phyloP scores from a whole-genome alignment of 2,329 filamentous ascomycete species.

The Penicillium nordicum region DNA sequence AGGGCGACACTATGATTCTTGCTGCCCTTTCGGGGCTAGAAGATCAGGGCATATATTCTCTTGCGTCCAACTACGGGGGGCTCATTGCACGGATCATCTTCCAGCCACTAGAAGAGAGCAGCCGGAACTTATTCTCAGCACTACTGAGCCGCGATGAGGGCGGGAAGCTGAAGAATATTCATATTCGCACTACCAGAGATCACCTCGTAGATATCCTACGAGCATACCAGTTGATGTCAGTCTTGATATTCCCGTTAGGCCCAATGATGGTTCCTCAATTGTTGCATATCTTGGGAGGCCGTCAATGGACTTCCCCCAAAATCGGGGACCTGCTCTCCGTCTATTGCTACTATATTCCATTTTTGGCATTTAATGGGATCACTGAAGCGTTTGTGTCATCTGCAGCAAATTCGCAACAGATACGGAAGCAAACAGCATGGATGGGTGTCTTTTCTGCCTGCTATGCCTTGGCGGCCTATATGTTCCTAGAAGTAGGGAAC shows the following conservation, averaged over 20 bases:
- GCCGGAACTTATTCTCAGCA: constrained; percentile 82
- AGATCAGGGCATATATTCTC: constrained; percentile 85
- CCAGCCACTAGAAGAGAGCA: constrained; percentile 92
- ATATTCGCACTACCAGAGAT: constrained; percentile 28
- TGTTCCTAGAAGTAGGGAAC: constrained; percentile 66
- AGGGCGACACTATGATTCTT: constrained; percentile 89
- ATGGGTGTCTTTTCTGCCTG: constrained; percentile 78
- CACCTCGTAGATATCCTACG: constrained; percentile 55
- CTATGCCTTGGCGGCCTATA: constrained; percentile 71
- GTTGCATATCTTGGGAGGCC: constrained; percentile 71
- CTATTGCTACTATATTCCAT: constrained; percentile 91
- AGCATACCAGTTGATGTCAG: constrained; percentile 70
- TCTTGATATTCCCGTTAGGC: constrained; percentile 66
- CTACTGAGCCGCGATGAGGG: constrained; percentile 54
- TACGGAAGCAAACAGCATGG: constrained; percentile 74
- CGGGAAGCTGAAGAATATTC: constrained; percentile 15
- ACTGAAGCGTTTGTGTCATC: constrained; percentile 90
- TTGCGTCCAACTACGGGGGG: constrained; percentile 92
- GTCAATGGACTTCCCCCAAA: constrained; percentile 69
- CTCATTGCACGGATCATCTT: constrained; percentile 84
- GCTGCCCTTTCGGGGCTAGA: constrained; percentile 70
- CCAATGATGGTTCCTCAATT: constrained; percentile 72
- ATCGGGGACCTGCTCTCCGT: constrained; percentile 70
- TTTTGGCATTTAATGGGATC: constrained; percentile 87
- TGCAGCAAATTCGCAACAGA: constrained; percentile 70